Conservation (phyloP, 2,329 filamentous ascomycete species). For the Apiospora hydei region DNA sequence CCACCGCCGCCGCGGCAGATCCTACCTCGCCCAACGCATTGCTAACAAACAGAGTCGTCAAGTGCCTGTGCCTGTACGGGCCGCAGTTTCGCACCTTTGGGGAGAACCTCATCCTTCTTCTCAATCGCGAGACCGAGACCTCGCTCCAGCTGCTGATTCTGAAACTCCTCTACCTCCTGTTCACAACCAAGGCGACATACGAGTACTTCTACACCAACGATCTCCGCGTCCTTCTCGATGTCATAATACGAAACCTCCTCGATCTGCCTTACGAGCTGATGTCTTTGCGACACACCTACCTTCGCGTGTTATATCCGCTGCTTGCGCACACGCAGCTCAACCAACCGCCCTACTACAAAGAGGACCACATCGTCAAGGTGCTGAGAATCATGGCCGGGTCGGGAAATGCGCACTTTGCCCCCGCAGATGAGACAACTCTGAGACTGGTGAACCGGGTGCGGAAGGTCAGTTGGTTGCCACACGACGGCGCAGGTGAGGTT, state of each 20-base stretch:
- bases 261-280: constrained; percentile 86
- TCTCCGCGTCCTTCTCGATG: constrained; percentile 89
- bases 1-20: constrained; percentile 58
- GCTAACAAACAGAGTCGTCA: constrained; percentile 92
- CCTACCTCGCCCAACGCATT: constrained; percentile 52
- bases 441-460: constrained; percentile 79
- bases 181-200: constrained; percentile 88
- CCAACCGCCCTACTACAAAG: constrained; percentile 89
- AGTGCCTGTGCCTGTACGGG: constrained; percentile 83
- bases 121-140: constrained; percentile 95
- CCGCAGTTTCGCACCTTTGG: constrained; percentile 91
- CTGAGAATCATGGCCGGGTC: constrained; percentile 74
- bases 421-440: constrained; percentile 80
- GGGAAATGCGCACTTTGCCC: constrained; percentile 77
- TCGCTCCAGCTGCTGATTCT: constrained; percentile 95
- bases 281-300: constrained; percentile 87
- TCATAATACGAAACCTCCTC: constrained; percentile 95
- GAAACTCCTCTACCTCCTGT: constrained; percentile 93
- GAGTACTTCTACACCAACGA: constrained; percentile 99
- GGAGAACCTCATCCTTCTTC: constrained; percentile 92
- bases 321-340: constrained; percentile 90
- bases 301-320: constrained; percentile 89
- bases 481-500: constrained; percentile 48
- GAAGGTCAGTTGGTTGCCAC: constrained; percentile 73
- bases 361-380: constrained; percentile 80